Base-by-base conservation (phyloP, 169 alveolate species). In the Plasmodium cynomolgi region DNA sequence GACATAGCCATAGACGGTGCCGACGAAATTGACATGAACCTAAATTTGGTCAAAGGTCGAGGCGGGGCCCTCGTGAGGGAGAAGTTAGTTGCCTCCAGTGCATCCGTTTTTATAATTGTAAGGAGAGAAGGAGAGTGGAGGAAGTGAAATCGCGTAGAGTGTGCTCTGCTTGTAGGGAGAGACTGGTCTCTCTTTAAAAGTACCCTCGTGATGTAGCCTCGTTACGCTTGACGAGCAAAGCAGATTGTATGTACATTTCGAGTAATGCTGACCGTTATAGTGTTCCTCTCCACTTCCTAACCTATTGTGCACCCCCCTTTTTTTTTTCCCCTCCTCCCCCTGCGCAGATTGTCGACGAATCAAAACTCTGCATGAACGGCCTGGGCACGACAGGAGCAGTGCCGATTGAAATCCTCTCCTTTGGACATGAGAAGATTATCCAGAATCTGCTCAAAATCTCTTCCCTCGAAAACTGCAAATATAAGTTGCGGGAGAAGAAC, bases 21-120 rank as follows among this genome's bases (percentile, higher is more conserved):
- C 0, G 98, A 97, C 82, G 98, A 97, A 56, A 95, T 97, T 37
- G 98, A 96, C 77, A 26, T 81, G 39, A 33, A 96, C 20, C 83
- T 97, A 73, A 95, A 93, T 84, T 92, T 97, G 23, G 93, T 97
- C 29, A 97, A 97, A 93, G 98, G 98, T 7, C 95, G 98, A 0
- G 98, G 98, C 0, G 98, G 98, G 20, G 98, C 98, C 26, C 84
- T 97, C 23, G 96, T 97, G 90, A 95, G 98, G 58, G 98, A 97
- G 84, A 96, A 96, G 92, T 84, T 97, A 81, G 97, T 97, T 11
- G 98, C 96, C 56, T 84, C 84, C 20, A 84, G 91, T 73, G 95
- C 98, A 15, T 84, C 95, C 62, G 31, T 94, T 33, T 84, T 97
- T 31, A 86, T 97, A 80, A 95, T 96, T 20, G 97, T 95, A 93